These are phyloP conservation scores for Solanum virginianum DNA, from an alignment of 257 asterid species.

Conservation along the genomic window DNA sequence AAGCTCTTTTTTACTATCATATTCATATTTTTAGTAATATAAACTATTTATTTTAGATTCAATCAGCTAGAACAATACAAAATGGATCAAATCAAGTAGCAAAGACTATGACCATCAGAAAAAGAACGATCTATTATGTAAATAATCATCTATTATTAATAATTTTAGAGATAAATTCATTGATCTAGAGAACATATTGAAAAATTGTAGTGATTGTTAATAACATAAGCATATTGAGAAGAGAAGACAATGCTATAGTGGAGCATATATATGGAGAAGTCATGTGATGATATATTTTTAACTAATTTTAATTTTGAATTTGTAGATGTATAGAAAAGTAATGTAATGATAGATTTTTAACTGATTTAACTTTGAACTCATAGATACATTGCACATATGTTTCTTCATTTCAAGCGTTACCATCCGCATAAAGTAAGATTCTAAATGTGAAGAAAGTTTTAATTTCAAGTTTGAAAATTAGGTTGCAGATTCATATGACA, in stretches of 20 bases:
- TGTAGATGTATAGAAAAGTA: not conserved
- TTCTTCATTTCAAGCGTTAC: not conserved
- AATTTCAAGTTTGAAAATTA: not conserved
- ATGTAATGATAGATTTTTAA: not conserved
- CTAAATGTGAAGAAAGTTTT: not conserved
- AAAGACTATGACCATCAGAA: too few species aligned
- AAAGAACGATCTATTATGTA: too few species aligned
- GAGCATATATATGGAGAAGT: not conserved
- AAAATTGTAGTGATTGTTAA: not conserved
- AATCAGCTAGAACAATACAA: too few species aligned
- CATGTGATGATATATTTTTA: not conserved
- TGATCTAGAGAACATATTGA: too few species aligned
- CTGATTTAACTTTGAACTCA: not conserved
- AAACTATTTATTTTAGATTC: too few species aligned
- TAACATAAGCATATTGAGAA: not conserved
- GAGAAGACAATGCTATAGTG: not conserved
- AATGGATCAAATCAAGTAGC: too few species aligned
- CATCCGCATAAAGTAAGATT: not conserved
- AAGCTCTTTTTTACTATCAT: not conserved
- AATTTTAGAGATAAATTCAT: too few species aligned
- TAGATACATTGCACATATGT: not conserved
- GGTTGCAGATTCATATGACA: not conserved
- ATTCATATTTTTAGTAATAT: not conserved
- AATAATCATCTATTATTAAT: too few species aligned
- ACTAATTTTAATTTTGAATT: not conserved